Evolutionary conservation across 305 asterid species (phyloP).

Genomic region (Euphrasia arctica): DNA sequence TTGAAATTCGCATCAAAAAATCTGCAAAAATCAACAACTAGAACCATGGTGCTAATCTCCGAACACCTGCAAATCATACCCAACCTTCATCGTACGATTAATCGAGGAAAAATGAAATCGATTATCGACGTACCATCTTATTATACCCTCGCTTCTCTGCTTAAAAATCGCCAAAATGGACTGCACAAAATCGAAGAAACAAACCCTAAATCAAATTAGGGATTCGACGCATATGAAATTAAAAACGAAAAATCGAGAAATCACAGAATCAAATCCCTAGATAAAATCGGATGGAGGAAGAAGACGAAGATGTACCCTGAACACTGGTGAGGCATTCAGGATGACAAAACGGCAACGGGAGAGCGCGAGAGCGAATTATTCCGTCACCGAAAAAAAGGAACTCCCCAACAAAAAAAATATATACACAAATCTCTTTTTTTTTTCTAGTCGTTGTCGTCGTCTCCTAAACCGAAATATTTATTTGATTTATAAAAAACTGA

Average conservation of each 20-base stretch:
- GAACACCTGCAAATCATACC: slow-evolving; percentile 48
- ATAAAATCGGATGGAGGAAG: neutral
- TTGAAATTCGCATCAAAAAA: slow-evolving; percentile 38
- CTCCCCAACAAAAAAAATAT: slow-evolving; percentile 38
- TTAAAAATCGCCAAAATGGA: slow-evolving; percentile 64
- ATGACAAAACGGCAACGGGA: slow-evolving; percentile 91
- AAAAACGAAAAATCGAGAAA: neutral
- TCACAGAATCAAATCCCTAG: neutral
- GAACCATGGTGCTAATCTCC: slow-evolving; percentile 65
- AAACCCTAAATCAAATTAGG: neutral
- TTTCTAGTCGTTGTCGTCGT: slow-evolving; percentile 20
- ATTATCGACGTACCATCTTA: slow-evolving; percentile 44
- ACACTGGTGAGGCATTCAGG: slow-evolving; percentile 99
- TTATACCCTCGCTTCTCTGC: slow-evolving; percentile 73
- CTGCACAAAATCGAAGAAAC: slow-evolving; percentile 31
- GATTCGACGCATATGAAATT: neutral
- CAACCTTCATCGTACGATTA: too few species aligned
- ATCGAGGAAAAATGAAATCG: neutral
- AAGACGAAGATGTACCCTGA: slow-evolving; percentile 57
- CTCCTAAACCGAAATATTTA: slow-evolving; percentile 19
- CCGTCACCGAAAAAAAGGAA: slow-evolving; percentile 65
- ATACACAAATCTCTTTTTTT: slow-evolving; percentile 31
- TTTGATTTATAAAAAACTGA: slow-evolving; percentile 24
- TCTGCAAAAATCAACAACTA: slow-evolving; percentile 37
- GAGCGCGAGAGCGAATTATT: slow-evolving; percentile 73